Conservation (phyloP, 768 basidiomycete species). For the Sutorius australiensis region DNA sequence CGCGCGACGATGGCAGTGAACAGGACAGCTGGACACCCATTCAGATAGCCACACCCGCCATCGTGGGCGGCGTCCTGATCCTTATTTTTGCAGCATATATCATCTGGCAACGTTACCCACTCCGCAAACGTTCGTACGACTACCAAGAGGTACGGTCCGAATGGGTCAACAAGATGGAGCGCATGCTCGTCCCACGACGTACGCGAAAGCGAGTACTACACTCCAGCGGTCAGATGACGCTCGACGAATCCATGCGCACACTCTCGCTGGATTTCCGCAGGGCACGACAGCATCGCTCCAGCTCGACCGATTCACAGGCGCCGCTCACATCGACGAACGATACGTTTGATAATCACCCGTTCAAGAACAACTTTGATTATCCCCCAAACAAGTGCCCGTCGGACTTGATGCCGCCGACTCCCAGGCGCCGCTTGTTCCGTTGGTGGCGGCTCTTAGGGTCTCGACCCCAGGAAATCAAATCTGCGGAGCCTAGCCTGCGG, state of each 20-base stretch:
- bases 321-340: conserved; percentile 17
- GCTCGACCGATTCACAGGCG: conserved; percentile 28
- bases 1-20: conserved; percentile 7
- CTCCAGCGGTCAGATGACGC: conserved; percentile 14
- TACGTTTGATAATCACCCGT: conserved; percentile 9
- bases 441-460: conserved; percentile 27
- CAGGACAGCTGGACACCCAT: conserved; percentile 20
- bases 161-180: conserved; percentile 13
- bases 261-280: neutral
- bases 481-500: conserved; percentile 15
- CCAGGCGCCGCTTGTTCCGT: conserved; percentile 8
- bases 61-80: conserved; percentile 32
- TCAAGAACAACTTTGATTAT: neutral
- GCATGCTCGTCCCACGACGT: conserved; percentile 15
- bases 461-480: conserved; percentile 24
- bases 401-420: conserved; percentile 2
- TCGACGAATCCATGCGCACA: conserved; percentile 22
- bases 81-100: conserved; percentile 19
- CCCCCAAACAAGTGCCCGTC: conserved; percentile 3
- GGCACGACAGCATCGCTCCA: conserved; percentile 15
- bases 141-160: conserved; percentile 13
- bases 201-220: conserved; percentile 14
- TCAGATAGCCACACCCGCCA: conserved; percentile 34
- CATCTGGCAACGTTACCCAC: conserved; percentile 22
- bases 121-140: conserved; percentile 3